phyloP scores from a whole-genome alignment of 495 filamentous ascomycete species.

The Aspergillus coremiiformis region DNA sequence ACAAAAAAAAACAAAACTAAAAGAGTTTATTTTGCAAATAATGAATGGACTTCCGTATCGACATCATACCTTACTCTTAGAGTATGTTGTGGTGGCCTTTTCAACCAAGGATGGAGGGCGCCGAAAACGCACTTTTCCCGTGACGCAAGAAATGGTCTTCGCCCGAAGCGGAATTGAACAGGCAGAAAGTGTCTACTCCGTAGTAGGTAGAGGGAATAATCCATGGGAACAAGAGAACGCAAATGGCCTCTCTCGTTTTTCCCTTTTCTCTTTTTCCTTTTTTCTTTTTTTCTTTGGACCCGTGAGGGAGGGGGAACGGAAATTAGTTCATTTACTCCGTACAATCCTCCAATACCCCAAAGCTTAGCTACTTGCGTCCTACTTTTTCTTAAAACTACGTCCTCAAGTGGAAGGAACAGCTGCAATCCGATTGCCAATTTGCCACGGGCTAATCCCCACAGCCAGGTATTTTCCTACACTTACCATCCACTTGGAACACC shows the following conservation, averaged over 20 bases:
- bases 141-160: not conserved
- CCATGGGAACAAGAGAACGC: not conserved
- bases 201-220: not conserved
- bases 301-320: not conserved
- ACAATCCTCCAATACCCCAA: not conserved
- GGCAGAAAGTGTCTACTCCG: not conserved
- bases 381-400: too few species aligned
- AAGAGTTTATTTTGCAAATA: too few species aligned
- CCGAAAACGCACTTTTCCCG: slow-evolving; percentile 14
- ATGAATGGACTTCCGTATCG: not conserved
- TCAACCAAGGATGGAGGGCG: slow-evolving; percentile 12
- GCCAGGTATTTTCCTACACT: not conserved
- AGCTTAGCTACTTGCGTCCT: not conserved
- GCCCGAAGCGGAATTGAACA: not conserved
- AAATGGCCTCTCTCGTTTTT: slow-evolving; percentile 3
- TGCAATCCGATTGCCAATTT: too few species aligned
- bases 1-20: not conserved
- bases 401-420: slow-evolving; percentile 5
- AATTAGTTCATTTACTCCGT: not conserved
- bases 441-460: slow-evolving; percentile 28
- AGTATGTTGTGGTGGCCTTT: not conserved
- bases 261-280: not conserved
- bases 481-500: not conserved
- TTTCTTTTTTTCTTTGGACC: not conserved
- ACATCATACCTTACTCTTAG: not conserved